Percentiles rank a stretch among this genome's conserved stretches.
These are phyloP conservation scores for Waltergamsia citrina DNA, from an alignment of 2,329 filamentous ascomycete genomes.

Conservation along the genomic window DNA sequence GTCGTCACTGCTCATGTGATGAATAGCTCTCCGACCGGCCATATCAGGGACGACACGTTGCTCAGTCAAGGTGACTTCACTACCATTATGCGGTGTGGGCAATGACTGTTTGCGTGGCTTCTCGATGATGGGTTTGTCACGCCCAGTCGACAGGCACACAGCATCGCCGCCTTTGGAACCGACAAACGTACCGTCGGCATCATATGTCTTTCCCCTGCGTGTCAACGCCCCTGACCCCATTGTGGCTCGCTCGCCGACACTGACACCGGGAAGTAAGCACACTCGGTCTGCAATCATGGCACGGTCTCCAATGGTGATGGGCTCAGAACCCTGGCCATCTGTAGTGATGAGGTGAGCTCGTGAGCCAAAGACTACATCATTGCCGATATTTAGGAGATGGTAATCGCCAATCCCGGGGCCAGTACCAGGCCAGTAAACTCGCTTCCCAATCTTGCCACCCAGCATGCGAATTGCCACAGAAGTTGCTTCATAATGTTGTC, in stretches of 20 bases:
- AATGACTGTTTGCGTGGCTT: constrained; percentile 1
- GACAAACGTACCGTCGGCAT: constrained; percentile 36
- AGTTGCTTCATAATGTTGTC: constrained; percentile 45
- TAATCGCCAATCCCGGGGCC: constrained; percentile 44
- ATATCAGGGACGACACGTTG: constrained; percentile 5
- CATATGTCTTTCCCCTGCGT: constrained; percentile 31
- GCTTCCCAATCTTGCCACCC: constrained; percentile 40
- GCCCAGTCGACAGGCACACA: constrained; percentile 25
- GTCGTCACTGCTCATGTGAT: constrained; percentile 15
- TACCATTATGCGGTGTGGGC: constrained; percentile 7
- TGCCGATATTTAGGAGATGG: constrained; percentile 43
- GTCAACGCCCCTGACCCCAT: constrained; percentile 46
- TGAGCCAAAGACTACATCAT: constrained; percentile 51
- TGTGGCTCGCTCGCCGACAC: constrained; percentile 35
- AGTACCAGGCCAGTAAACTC: constrained; percentile 49
- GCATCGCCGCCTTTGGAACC: constrained; percentile 42
- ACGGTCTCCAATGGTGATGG: constrained; percentile 33
- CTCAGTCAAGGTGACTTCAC: constrained; percentile 11
- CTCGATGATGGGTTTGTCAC: constrained; percentile 5
- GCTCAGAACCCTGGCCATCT: constrained; percentile 37
- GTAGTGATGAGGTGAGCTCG: constrained; percentile 43
- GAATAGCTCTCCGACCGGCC: constrained; percentile 5
- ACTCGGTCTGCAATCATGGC: constrained; percentile 50
- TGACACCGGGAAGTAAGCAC: constrained; percentile 39
- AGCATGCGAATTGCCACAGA: constrained; percentile 38